Evolutionary conservation across 2,329 filamentous ascomycete genomes (phyloP).

Genomic region (Neonectria punicea): DNA sequence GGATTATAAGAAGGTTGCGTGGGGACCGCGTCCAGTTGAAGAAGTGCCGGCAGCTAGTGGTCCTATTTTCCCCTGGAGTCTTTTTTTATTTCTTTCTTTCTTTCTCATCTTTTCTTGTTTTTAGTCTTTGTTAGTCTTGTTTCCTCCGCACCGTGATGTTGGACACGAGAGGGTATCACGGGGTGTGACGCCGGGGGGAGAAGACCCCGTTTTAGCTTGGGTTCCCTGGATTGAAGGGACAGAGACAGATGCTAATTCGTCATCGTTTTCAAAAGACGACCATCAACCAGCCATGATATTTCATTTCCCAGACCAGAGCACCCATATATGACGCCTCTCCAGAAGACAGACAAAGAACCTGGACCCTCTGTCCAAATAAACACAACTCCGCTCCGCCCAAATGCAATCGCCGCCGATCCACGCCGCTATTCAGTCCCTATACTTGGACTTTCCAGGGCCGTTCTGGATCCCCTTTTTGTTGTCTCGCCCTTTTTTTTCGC

Average conservation of each 20-base stretch:
- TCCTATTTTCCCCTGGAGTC: neutral
- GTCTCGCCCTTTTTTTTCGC: conserved; percentile 24
- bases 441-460: conserved; percentile 22
- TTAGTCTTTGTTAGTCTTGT: neutral
- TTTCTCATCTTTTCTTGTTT: neutral
- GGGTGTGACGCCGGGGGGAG: neutral
- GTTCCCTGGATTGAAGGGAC: neutral
- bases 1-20: conserved; percentile 8
- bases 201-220: neutral
- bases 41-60: neutral
- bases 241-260: conserved; percentile 15
- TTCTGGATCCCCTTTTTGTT: conserved; percentile 26
- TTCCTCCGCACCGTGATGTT: neutral
- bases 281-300: conserved; percentile 23
- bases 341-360: conserved; percentile 29
- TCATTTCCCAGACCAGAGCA: conserved; percentile 39
- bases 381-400: conserved; percentile 43
- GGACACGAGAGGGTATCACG: neutral
- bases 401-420: conserved; percentile 41
- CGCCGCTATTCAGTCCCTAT: conserved; percentile 27
- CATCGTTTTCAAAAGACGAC: conserved; percentile 10
- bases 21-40: neutral
- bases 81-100: neutral
- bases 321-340: conserved; percentile 39
- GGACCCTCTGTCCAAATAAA: conserved; percentile 28